phyloP scores from a whole-genome alignment of 2,329 filamentous ascomycete genomes.

The Hawksworthiomyces lignivorus region DNA sequence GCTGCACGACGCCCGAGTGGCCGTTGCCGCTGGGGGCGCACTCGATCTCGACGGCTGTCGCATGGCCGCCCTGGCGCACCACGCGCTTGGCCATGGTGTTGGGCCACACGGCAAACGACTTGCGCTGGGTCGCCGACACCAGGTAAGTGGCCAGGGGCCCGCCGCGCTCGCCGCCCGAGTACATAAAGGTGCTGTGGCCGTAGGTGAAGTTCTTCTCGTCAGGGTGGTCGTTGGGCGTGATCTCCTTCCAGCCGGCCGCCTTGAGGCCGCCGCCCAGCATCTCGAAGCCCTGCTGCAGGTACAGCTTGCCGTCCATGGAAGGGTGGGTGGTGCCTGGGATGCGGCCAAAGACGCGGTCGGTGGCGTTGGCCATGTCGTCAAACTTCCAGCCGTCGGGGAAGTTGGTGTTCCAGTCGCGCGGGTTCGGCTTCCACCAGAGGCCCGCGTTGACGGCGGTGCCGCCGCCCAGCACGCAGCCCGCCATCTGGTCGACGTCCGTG shows the following conservation, averaged over 20 bases:
- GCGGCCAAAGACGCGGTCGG: slow-evolving; percentile 56
- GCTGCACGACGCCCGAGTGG: slow-evolving; percentile 50
- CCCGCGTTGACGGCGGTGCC: slow-evolving; percentile 60
- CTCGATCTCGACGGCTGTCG: slow-evolving; percentile 54
- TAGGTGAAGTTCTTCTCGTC: slow-evolving; percentile 55
- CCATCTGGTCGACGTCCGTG: slow-evolving; percentile 56
- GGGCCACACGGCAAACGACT: slow-evolving; percentile 51
- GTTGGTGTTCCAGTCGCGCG: slow-evolving; percentile 62
- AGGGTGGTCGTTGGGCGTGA: slow-evolving; percentile 50
- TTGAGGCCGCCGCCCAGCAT: slow-evolving; percentile 52
- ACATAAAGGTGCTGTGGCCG: slow-evolving; percentile 56
- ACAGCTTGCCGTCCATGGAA: slow-evolving; percentile 57
- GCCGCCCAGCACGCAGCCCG: slow-evolving; percentile 63
- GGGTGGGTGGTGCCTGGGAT: slow-evolving; percentile 63
- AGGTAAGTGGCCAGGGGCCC: slow-evolving; percentile 62
- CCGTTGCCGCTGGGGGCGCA: slow-evolving; percentile 41
- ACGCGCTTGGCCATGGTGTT: slow-evolving; percentile 56
- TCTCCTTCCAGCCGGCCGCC: slow-evolving; percentile 25
- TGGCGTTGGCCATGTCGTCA: slow-evolving; percentile 50
- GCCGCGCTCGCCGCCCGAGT: slow-evolving; percentile 51
- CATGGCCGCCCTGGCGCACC: slow-evolving; percentile 46
- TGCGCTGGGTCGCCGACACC: slow-evolving; percentile 44
- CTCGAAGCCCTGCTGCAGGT: slow-evolving; percentile 59
- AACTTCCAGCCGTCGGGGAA: slow-evolving; percentile 67
- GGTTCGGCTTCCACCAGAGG: slow-evolving; percentile 60